These are phyloP conservation scores for Pyrenophora teres DNA, from an alignment of 2,329 filamentous ascomycete species.

Conservation along the genomic window DNA sequence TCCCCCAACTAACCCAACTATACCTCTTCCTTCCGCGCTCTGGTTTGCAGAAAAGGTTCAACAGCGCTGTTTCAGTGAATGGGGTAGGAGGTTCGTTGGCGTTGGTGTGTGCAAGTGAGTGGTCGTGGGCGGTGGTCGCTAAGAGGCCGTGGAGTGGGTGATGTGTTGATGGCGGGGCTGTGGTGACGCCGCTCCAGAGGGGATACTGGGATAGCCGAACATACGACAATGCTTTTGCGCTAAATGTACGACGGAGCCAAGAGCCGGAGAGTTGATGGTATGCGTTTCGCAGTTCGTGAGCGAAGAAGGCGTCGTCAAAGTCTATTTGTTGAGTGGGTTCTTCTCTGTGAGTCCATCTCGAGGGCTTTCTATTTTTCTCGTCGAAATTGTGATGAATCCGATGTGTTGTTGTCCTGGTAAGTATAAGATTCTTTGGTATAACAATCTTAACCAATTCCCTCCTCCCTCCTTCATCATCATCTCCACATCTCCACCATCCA, in stretches of 20 bases:
- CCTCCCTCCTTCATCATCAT: neutral
- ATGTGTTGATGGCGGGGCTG: neutral
- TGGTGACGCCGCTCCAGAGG: conserved; percentile 25
- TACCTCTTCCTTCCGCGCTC: conserved; percentile 43
- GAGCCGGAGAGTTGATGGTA: conserved; percentile 28
- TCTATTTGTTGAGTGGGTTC: conserved; percentile 6
- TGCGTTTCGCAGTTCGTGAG: conserved; percentile 17
- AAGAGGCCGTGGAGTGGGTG: conserved; percentile 12
- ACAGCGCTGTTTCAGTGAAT: conserved; percentile 49
- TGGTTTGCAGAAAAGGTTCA: conserved; percentile 43
- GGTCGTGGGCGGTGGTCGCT: conserved; percentile 14
- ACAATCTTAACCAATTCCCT: neutral
- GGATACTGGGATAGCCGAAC: conserved; percentile 25
- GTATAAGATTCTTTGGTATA: no score
- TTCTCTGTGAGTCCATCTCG: neutral
- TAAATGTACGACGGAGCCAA: conserved; percentile 26
- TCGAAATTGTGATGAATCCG: conserved; percentile 5
- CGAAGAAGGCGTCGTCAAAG: conserved; percentile 39
- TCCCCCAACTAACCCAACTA: conserved; percentile 53
- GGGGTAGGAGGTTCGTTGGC: conserved; percentile 1
- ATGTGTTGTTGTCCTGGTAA: neutral
- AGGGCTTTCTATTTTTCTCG: no score
- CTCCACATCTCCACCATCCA: neutral
- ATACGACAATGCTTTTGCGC: conserved; percentile 23
- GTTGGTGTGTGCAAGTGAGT: neutral